phyloP scores from a whole-genome alignment of 2,329 filamentous ascomycete genomes.

The Beauveria pseudobassiana region DNA sequence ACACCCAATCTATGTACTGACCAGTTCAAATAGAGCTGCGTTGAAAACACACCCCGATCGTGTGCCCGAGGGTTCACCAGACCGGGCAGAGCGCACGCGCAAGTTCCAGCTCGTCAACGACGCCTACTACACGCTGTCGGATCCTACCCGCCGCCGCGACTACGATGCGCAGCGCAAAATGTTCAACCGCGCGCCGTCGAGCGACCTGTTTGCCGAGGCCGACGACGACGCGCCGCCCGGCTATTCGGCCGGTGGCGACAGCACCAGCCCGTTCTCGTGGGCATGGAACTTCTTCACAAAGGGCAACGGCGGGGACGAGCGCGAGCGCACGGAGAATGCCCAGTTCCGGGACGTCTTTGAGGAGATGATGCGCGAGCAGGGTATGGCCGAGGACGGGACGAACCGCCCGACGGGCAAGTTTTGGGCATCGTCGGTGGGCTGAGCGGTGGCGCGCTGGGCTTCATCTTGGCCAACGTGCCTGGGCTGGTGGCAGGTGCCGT shows the following conservation, averaged over 20 bases:
- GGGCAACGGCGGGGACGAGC: slow-evolving; percentile 33
- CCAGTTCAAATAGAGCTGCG: slow-evolving; percentile 54
- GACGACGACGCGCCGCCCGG: slow-evolving; percentile 35
- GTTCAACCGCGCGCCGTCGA: slow-evolving; percentile 22
- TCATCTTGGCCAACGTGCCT: slow-evolving; percentile 89
- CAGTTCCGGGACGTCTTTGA: slow-evolving; percentile 89
- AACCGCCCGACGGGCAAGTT: slow-evolving; percentile 62
- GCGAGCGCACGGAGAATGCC: slow-evolving; percentile 55
- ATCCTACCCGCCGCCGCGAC: slow-evolving; percentile 66
- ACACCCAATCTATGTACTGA: slow-evolving; percentile 12
- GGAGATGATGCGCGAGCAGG: slow-evolving; percentile 81
- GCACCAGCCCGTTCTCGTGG: slow-evolving; percentile 62
- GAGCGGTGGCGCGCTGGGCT: slow-evolving; percentile 84
- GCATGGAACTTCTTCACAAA: slow-evolving; percentile 56
- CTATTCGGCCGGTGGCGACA: slow-evolving; percentile 24
- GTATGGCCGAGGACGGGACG: slow-evolving; percentile 65
- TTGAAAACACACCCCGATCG: slow-evolving; percentile 92
- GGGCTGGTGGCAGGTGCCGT: slow-evolving; percentile 85
- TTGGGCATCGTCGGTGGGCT: slow-evolving; percentile 80
- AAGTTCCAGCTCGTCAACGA: slow-evolving; percentile 90
- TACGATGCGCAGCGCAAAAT: slow-evolving; percentile 63
- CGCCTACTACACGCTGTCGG: slow-evolving; percentile 86
- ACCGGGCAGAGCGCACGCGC: slow-evolving; percentile 72
- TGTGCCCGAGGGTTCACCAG: slow-evolving; percentile 74
- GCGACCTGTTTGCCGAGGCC: slow-evolving; percentile 40